Evolutionary conservation across 495 filamentous ascomycete genomes (phyloP), one percentile per base, ranked within the genome.

Genomic region (Durotheca rogersii): DNA sequence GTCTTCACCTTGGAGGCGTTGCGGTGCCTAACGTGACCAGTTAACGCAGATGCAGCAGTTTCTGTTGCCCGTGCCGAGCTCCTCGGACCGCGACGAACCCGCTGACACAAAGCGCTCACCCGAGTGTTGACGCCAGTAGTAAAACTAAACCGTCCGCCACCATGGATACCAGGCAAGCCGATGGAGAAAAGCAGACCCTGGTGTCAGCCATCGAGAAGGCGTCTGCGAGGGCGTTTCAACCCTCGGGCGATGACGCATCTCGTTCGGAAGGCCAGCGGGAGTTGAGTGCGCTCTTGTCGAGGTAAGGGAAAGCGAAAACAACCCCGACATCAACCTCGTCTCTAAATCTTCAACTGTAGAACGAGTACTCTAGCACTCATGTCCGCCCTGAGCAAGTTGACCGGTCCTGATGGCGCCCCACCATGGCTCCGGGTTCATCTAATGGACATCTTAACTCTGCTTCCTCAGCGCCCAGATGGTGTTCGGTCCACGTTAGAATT

Each of bases 401-500:
- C 76, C 9, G 66, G 74, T 33, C 72, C 73, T 4, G 70, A 63
- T 20, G 50, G 68, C 18, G 64, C 68, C 4, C 71, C 71, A 16
- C 58, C 60, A 53, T 80, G 75, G 75, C 65, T 83, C 20, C 76
- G 72, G n/a, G 12, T 66, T 31, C 72, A 71, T 48, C 42, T 82
- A 3, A 68, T 87, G 12, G 78, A 81, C 11, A 67, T 70, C 5
- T 71, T 92, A 7, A 81, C 85, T 7, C 57, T 72, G 12, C 57
- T 90, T 11, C 86, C 88, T 2, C 73, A 89, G n/a, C 76, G 86
- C 1, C 64, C 74, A 0, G 70, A 75, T 31, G 88, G 87, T 2
- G 83, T 90, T 3, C 64, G 86, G 14, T 76, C 83, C 30, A 84
- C 81, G 0, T 77, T 92, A 34, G 78, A 88, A 57, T 90, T 90